These are phyloP conservation scores for Geranium brycei DNA, from an alignment of 345 rosid species.

Conservation along the genomic window DNA sequence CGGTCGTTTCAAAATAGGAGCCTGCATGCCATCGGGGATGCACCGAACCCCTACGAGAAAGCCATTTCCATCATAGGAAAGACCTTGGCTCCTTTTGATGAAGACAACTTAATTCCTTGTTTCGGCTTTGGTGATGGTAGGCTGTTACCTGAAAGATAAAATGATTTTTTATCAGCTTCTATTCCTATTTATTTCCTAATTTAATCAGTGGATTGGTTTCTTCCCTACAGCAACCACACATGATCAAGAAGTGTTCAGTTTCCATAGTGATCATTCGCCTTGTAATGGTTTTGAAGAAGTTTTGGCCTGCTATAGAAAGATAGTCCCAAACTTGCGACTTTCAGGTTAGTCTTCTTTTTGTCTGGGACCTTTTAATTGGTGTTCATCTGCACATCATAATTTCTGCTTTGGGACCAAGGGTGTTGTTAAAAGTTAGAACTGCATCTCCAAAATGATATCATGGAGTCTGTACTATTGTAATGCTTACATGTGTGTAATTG, in stretches of 20 bases:
- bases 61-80: constrained; percentile 65
- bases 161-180: no score
- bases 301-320: constrained; percentile 46
- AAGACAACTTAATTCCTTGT: constrained; percentile 72
- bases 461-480: no score
- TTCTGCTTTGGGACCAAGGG: no score
- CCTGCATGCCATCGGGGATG: constrained; percentile 42
- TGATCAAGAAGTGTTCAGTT: constrained; percentile 21
- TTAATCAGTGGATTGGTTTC: background rate
- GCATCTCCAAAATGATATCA: no score
- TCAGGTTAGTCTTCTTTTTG: constrained; percentile 31
- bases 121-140: constrained; percentile 83
- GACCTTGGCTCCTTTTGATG: constrained; percentile 80
- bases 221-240: constrained; percentile 48
- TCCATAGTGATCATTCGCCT: constrained; percentile 38
- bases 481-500: no score
- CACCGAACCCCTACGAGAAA: constrained; percentile 64
- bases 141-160: background rate
- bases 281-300: constrained; percentile 88
- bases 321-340: constrained; percentile 44
- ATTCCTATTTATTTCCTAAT: background rate
- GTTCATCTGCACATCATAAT: no score
- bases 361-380: background rate
- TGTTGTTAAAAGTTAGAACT: no score
- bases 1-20: constrained; percentile 44